phyloP scores from a whole-genome alignment of 1,139 yeast species.

The Magnusiomyces ingens region DNA sequence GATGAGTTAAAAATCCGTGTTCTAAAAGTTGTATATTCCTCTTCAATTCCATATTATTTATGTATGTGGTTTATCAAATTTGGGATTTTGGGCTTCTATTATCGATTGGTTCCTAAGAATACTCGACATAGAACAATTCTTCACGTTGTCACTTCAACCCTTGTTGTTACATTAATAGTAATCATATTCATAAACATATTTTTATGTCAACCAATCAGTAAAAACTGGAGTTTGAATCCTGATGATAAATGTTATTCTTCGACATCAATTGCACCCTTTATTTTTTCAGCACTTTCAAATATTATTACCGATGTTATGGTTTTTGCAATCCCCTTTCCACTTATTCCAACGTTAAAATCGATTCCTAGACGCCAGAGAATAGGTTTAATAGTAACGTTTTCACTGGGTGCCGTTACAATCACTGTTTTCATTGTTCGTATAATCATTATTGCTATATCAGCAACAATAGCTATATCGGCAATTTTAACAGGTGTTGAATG shows the following conservation, averaged over 20 bases:
- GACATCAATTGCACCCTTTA: conserved; percentile 26
- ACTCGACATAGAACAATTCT: conserved; percentile 24
- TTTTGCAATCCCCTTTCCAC: conserved; percentile 29
- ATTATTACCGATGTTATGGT: conserved; percentile 26
- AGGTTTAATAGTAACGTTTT: conserved; percentile 28
- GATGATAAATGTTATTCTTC: conserved; percentile 26
- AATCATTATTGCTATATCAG: conserved; percentile 22
- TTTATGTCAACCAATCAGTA: conserved; percentile 27
- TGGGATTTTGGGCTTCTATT: conserved; percentile 28
- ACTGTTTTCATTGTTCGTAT: conserved; percentile 25
- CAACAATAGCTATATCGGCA: conserved; percentile 24
- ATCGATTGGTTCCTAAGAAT: conserved; percentile 25
- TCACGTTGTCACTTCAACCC: conserved; percentile 19
- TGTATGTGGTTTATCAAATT: conserved; percentile 29
- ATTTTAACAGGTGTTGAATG: conserved; percentile 29
- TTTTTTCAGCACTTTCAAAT: conserved; percentile 26
- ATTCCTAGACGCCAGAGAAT: conserved; percentile 22
- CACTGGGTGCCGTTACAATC: conserved; percentile 28
- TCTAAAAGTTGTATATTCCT: conserved; percentile 27
- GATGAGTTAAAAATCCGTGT: conserved; percentile 19
- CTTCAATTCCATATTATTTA: conserved; percentile 28
- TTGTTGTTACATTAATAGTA: conserved; percentile 19
- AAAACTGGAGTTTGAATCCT: conserved; percentile 26
- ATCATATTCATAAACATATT: conserved; percentile 25
- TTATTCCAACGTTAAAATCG: conserved; percentile 22